phyloP scores from a whole-genome alignment of 805 yeast genomes.

The Sungouiella blattae region DNA sequence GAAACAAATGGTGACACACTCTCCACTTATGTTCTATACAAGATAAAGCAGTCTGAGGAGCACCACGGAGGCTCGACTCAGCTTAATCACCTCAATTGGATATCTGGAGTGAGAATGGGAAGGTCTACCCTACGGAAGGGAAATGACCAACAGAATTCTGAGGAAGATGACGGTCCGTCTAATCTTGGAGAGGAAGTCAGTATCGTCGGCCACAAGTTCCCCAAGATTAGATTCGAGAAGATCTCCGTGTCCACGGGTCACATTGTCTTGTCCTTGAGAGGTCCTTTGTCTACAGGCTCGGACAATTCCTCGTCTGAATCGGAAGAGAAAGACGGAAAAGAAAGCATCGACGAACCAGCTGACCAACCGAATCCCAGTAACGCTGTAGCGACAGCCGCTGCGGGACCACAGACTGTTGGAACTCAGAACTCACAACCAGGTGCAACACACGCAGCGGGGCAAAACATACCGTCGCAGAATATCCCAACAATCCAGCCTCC shows the following conservation, averaged over 20 bases:
- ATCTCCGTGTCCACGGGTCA: constrained; percentile 86
- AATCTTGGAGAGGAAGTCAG: constrained; percentile 92
- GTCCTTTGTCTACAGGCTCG: constrained; percentile 49
- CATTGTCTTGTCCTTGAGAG: constrained; percentile 71
- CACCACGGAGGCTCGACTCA: constrained; percentile 34
- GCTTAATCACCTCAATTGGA: constrained; percentile 79
- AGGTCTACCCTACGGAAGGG: constrained; percentile 39
- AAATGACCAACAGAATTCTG: constrained; percentile 15
- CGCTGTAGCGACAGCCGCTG: too few species aligned
- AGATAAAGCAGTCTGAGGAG: constrained; percentile 38
- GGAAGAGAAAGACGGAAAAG: constrained; percentile 2
- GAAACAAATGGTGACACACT: constrained; percentile 26
- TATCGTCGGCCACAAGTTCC: constrained; percentile 81
- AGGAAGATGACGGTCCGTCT: constrained; percentile 39
- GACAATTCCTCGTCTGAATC: too few species aligned
- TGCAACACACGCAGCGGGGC: too few species aligned
- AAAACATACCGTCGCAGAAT: too few species aligned
- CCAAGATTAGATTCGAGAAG: constrained; percentile 79
- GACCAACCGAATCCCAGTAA: too few species aligned
- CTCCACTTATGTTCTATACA: constrained; percentile 34
- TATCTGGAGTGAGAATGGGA: constrained; percentile 85
- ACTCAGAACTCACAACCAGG: too few species aligned
- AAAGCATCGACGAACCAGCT: too few species aligned
- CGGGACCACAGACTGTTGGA: too few species aligned
- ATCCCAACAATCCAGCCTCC: too few species aligned